Conservation (phyloP, 768 basidiomycete species). For the Mycena polygramma region DNA sequence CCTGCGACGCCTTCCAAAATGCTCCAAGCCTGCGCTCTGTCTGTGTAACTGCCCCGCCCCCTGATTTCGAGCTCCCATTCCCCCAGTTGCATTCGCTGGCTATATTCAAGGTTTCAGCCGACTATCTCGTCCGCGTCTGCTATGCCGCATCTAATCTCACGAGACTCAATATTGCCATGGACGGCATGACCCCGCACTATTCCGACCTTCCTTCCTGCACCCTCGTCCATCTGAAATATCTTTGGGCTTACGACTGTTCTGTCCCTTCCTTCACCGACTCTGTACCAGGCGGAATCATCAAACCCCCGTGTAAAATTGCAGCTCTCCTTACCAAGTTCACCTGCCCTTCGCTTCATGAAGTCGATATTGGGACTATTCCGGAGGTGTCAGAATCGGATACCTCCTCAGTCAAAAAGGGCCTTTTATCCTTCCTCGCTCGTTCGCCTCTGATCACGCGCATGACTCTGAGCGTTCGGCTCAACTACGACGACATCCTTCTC, state of each 20-base stretch:
- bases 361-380: not conserved
- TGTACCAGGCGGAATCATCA: not conserved
- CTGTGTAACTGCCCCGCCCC: not conserved
- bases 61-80: conserved; percentile 8
- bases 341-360: conserved; percentile 4
- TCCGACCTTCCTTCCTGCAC: not conserved
- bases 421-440: not conserved
- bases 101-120: not conserved
- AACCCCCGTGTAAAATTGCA: not conserved
- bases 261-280: not conserved
- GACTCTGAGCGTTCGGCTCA: not conserved
- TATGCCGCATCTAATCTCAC: conserved; percentile 1
- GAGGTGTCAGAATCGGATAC: not conserved
- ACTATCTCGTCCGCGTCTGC: conserved; percentile 1
- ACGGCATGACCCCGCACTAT: not conserved
- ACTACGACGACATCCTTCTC: not conserved
- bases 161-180: not conserved
- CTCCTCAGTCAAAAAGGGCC: not conserved
- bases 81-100: not conserved
- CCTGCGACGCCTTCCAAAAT: conserved; percentile 1
- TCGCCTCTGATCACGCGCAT: not conserved
- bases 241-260: not conserved
- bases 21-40: conserved; percentile 8
- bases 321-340: not conserved
- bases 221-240: not conserved